These are phyloP conservation scores for Microglena sp. DNA, from an alignment of 139 green algal species.

Conservation along the genomic window DNA sequence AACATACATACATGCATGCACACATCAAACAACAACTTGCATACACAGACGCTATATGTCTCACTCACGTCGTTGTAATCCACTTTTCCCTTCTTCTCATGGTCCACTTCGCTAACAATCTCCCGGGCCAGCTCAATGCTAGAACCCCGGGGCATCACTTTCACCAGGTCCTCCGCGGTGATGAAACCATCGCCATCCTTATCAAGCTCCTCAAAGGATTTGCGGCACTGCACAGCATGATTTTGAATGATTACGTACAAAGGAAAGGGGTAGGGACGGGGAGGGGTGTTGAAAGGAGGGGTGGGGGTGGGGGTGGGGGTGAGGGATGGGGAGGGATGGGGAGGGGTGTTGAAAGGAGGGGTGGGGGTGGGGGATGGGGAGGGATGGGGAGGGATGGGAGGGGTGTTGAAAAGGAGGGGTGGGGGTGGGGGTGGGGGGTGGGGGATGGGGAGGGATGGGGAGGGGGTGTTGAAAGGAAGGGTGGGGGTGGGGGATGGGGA, in stretches of 20 bases:
- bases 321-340: no score
- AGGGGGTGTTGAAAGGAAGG: no score
- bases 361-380: no score
- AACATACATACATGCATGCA: background rate
- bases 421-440: no score
- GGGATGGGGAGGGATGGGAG: no score
- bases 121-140: slow-evolving; percentile 33
- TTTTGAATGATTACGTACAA: background rate
- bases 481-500: no score
- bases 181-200: slow-evolving; percentile 46
- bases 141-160: slow-evolving; percentile 26
- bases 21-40: background rate
- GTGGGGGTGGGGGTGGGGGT: no score
- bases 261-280: no score
- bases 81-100: slow-evolving; percentile 30
- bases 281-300: no score
- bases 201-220: slow-evolving; percentile 28
- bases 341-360: no score
- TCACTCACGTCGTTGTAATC: slow-evolving; percentile 27
- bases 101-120: slow-evolving; percentile 44
- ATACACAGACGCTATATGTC: background rate
- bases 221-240: slow-evolving; percentile 13
- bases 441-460: no score
- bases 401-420: no score
- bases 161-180: slow-evolving; percentile 38